Percentiles rank a stretch among this genome's conserved stretches.
Conservation (phyloP, 192 early-diverging fungal species). For the Backusella luteola region DNA sequence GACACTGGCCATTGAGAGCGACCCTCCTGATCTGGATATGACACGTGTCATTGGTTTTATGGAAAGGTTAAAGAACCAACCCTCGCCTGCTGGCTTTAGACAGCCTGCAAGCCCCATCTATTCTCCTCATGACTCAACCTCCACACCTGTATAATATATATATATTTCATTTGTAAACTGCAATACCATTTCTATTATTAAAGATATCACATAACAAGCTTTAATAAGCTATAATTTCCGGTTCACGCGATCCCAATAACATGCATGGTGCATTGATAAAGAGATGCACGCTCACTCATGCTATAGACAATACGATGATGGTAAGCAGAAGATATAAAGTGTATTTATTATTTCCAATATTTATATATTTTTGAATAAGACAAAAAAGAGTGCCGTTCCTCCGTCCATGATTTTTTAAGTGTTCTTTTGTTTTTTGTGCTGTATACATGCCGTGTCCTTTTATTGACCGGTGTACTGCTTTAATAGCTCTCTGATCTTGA, state of each 20-base stretch:
- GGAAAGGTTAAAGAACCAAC: constrained; percentile 25
- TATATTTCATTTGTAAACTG: background rate
- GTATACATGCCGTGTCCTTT: background rate
- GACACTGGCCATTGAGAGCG: constrained; percentile 77
- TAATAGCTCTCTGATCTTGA: constrained; percentile 6
- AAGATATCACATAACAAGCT: too few relatives aligned
- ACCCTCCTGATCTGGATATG: constrained; percentile 50
- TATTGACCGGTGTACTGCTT: background rate
- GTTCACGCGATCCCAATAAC: too few relatives aligned
- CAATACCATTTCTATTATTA: background rate
- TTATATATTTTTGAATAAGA: too few relatives aligned
- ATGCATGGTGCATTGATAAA: too few relatives aligned
- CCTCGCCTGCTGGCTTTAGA: background rate
- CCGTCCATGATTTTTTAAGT: background rate
- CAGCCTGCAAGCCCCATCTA: background rate
- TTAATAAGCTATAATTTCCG: too few relatives aligned
- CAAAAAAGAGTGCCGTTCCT: background rate
- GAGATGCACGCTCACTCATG: too few relatives aligned
- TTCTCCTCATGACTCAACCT: background rate
- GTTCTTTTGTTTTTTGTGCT: background rate
- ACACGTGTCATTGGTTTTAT: constrained; percentile 48
- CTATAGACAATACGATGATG: too few relatives aligned
- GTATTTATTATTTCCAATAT: too few relatives aligned
- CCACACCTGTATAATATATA: background rate
- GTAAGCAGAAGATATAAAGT: too few relatives aligned